Percentiles rank a stretch among this genome's conserved stretches.
These are phyloP conservation scores for Anisodus tanguticus DNA, from an alignment of 257 asterid species.

Conservation along the genomic window DNA sequence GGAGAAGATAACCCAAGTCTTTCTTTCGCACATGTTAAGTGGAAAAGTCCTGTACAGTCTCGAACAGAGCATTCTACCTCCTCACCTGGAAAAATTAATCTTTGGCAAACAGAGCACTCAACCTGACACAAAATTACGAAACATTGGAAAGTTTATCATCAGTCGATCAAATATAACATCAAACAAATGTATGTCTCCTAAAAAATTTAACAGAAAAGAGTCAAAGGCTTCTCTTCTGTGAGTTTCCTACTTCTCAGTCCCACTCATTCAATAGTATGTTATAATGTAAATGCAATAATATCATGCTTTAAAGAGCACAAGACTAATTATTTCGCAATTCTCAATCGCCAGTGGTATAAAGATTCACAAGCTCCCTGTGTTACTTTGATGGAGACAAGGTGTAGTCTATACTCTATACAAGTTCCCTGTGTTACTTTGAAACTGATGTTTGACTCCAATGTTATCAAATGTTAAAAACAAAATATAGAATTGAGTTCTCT, in stretches of 20 bases:
- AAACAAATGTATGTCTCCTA: not conserved
- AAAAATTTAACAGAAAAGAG: slow-evolving; percentile 15
- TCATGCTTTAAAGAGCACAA: slow-evolving; percentile 8
- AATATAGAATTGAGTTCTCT: not conserved
- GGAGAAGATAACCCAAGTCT: slow-evolving; percentile 54
- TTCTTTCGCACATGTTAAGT: slow-evolving; percentile 65
- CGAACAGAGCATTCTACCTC: slow-evolving; percentile 63
- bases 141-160: slow-evolving; percentile 6
- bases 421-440: not conserved
- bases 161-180: not conserved
- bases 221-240: not conserved
- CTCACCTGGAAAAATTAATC: slow-evolving; percentile 54
- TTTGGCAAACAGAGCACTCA: slow-evolving; percentile 71
- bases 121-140: slow-evolving; percentile 49
- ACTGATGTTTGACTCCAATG: not conserved
- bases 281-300: not conserved
- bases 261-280: not conserved
- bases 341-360: not conserved
- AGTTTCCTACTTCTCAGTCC: not conserved
- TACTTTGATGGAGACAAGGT: not conserved
- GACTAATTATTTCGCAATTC: not conserved
- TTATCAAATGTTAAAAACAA: not conserved
- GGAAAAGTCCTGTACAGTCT: slow-evolving; percentile 66
- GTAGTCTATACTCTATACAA: not conserved
- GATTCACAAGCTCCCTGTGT: not conserved